phyloP scores from a whole-genome alignment of 108 stramenopile species.

The Tribonema minus region DNA sequence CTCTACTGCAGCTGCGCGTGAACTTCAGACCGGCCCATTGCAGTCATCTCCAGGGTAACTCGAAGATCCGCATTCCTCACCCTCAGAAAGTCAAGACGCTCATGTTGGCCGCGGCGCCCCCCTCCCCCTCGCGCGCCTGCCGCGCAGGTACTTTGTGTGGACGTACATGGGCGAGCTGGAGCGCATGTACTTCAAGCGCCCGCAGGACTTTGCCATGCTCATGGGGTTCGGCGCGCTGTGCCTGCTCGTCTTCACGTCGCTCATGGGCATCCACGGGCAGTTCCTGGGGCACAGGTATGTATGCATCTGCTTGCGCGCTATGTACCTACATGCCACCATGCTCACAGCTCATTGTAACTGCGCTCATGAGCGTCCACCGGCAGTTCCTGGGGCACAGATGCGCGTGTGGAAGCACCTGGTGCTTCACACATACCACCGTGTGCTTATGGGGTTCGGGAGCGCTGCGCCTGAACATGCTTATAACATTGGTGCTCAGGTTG shows the following conservation, averaged over 20 bases:
- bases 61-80: no score
- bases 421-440: no score
- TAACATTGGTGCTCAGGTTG: slow-evolving; percentile 68
- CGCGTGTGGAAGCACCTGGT: no score
- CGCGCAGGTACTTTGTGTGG: slow-evolving; percentile 63
- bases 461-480: slow-evolving; percentile 68
- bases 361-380: slow-evolving; percentile 64
- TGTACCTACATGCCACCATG: no score
- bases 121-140: background rate
- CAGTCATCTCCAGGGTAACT: no score
- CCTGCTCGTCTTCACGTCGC: slow-evolving; percentile 72
- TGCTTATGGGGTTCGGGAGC: slow-evolving; percentile 83
- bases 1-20: background rate
- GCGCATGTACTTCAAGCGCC: slow-evolving; percentile 74
- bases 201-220: slow-evolving; percentile 90
- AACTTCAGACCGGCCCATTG: no score
- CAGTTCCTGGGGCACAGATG: slow-evolving; percentile 76
- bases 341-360: slow-evolving; percentile 77
- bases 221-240: slow-evolving; percentile 70
- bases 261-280: slow-evolving; percentile 64
- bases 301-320: no score
- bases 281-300: slow-evolving; percentile 70
- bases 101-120: no score
- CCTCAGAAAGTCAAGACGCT: no score
- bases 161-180: slow-evolving; percentile 93